Evolutionary conservation across 2,329 filamentous ascomycete genomes (phyloP).

Genomic region (Clonostachys byssicola): DNA sequence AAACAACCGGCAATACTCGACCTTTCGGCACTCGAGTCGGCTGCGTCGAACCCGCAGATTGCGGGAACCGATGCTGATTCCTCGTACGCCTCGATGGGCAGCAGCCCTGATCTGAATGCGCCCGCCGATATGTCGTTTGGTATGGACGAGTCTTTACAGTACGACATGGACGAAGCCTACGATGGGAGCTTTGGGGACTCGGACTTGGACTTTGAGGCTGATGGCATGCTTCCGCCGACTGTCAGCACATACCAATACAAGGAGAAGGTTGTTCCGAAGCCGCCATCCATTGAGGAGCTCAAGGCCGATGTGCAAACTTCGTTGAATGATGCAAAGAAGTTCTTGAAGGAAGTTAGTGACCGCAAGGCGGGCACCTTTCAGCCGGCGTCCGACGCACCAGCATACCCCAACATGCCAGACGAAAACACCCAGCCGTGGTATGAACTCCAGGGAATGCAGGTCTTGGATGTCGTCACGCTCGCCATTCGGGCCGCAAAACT

Average conservation of each 20-base stretch:
- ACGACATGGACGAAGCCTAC: slow-evolving; percentile 21
- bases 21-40: slow-evolving; percentile 43
- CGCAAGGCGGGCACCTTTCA: slow-evolving; percentile 24
- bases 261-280: slow-evolving; percentile 75
- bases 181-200: slow-evolving; percentile 57
- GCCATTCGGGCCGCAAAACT: slow-evolving; percentile 95
- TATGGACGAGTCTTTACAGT: slow-evolving; percentile 27
- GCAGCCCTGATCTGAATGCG: slow-evolving; percentile 49
- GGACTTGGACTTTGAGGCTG: slow-evolving; percentile 46
- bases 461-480: slow-evolving; percentile 87
- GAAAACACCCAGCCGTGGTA: slow-evolving; percentile 63
- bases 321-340: slow-evolving; percentile 64
- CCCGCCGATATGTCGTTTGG: slow-evolving; percentile 29
- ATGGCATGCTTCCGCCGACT: slow-evolving; percentile 88
- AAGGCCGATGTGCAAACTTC: slow-evolving; percentile 63
- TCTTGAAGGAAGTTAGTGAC: slow-evolving; percentile 55
- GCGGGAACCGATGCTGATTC: slow-evolving; percentile 49
- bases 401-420: slow-evolving; percentile 33
- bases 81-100: slow-evolving; percentile 55
- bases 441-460: slow-evolving; percentile 86
- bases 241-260: slow-evolving; percentile 92
- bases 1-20: slow-evolving; percentile 55
- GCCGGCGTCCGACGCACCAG: slow-evolving; percentile 15
- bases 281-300: slow-evolving; percentile 77
- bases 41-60: slow-evolving; percentile 25